Conservation (phyloP, 495 filamentous ascomycete species). For the Neurospora sp. region DNA sequence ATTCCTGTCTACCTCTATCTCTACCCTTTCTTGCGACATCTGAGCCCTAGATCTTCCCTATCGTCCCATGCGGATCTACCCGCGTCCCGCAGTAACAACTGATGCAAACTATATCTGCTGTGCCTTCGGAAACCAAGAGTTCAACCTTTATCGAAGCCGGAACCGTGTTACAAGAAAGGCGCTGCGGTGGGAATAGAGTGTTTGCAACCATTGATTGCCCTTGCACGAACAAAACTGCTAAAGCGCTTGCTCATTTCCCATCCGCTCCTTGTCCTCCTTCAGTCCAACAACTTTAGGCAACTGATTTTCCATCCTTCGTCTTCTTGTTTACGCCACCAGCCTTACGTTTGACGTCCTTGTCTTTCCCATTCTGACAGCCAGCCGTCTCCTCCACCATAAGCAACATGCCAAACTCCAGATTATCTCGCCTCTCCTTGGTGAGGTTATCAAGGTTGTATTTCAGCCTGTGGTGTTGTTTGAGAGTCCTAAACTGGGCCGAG, state of each 20-base stretch:
- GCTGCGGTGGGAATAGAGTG: not conserved
- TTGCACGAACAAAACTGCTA: not conserved
- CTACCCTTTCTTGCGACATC: not conserved
- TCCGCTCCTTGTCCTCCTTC: not conserved
- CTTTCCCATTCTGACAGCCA: not conserved
- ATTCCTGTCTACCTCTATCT: not conserved
- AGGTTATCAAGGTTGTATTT: not conserved
- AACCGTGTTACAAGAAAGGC: not conserved
- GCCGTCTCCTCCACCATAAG: not conserved
- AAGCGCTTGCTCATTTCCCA: not conserved
- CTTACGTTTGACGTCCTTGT: not conserved
- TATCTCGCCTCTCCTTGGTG: not conserved
- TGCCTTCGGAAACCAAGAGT: not conserved
- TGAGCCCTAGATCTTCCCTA: not conserved
- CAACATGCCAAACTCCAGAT: not conserved
- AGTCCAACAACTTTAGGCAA: not conserved
- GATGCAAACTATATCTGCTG: not conserved
- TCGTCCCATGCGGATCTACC: not conserved
- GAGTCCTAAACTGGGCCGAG: not conserved
- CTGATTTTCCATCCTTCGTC: not conserved
- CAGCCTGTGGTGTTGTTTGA: not conserved
- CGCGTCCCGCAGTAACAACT: not conserved
- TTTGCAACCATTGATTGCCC: not conserved
- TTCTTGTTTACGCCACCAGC: not conserved
- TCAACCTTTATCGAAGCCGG: not conserved